Conservation (phyloP, 2,329 filamentous ascomycete genomes). For the Fragosphaeria purpurea region DNA sequence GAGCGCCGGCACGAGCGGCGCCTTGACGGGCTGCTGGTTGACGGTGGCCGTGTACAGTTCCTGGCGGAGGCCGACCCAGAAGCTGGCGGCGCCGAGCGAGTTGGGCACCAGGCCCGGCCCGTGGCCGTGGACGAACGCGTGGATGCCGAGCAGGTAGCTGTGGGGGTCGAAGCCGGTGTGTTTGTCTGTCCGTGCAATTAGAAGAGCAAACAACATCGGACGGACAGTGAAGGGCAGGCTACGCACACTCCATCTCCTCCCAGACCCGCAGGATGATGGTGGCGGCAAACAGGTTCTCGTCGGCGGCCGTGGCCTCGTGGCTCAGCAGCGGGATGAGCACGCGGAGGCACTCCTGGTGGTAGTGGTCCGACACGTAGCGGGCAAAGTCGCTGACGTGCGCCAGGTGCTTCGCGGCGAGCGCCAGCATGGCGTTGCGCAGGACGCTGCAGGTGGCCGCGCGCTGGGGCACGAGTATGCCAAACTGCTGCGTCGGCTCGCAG, state of each 20-base stretch:
- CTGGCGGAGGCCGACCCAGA: constrained; percentile 48
- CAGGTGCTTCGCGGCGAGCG: constrained; percentile 44
- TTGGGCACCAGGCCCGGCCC: constrained; percentile 29
- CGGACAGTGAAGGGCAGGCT: not conserved
- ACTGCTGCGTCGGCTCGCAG: constrained; percentile 34
- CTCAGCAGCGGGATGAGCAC: constrained; percentile 37
- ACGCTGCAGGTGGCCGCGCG: constrained; percentile 39
- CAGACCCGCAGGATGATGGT: constrained; percentile 47
- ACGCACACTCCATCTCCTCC: constrained; percentile 42
- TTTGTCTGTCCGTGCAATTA: constrained; percentile 21
- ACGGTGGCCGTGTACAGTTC: constrained; percentile 49
- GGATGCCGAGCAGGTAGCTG: constrained; percentile 35
- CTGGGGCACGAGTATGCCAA: constrained; percentile 43
- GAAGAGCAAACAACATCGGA: not conserved
- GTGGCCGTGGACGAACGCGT: constrained; percentile 35
- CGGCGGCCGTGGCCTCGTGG: constrained; percentile 27
- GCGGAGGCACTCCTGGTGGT: constrained; percentile 43
- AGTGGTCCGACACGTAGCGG: constrained; percentile 37
- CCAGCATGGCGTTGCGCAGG: constrained; percentile 47
- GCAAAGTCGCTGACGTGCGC: constrained; percentile 38
- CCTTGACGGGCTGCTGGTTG: constrained; percentile 33
- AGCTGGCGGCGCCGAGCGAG: constrained; percentile 40
- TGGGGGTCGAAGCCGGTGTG: constrained; percentile 34
- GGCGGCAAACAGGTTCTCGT: constrained; percentile 43
- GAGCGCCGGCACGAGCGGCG: constrained; percentile 40